Conservation (phyloP, 108 stramenopile genomes). For the Skeletonema menzelii region DNA sequence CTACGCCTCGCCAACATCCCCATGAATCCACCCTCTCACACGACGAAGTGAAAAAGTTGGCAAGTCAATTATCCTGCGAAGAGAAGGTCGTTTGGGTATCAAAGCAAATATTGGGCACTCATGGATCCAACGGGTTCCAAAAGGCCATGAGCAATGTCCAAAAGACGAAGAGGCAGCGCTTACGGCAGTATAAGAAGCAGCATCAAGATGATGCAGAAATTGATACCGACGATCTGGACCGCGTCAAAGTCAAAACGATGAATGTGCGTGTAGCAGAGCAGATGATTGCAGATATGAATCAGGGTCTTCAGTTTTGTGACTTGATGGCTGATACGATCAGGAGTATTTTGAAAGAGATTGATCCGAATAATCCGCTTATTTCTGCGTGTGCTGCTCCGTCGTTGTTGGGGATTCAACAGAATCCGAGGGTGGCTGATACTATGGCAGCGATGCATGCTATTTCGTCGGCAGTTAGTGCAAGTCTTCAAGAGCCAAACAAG, state of each 20-base stretch:
- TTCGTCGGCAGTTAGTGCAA: conserved; percentile 6
- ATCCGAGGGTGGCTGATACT: neutral
- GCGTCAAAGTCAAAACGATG: conserved; percentile 57
- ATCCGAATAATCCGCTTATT: conserved; percentile 42
- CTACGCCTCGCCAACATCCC: conserved; percentile 2
- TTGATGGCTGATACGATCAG: conserved; percentile 57
- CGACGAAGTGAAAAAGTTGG: conserved; percentile 33
- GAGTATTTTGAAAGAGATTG: conserved; percentile 59
- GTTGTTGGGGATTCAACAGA: neutral
- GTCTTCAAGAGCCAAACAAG: conserved; percentile 1
- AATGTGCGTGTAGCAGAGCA: conserved; percentile 75
- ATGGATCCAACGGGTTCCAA: conserved; percentile 73
- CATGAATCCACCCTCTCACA: conserved; percentile 18
- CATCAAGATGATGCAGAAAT: conserved; percentile 9
- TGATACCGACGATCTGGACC: conserved; percentile 40
- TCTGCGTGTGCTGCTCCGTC: conserved; percentile 2
- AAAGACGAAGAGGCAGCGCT: conserved; percentile 76
- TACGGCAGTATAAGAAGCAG: conserved; percentile 55
- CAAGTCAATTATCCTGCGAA: conserved; percentile 47
- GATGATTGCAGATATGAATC: conserved; percentile 62
- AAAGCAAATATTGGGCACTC: conserved; percentile 65
- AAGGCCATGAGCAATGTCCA: conserved; percentile 67
- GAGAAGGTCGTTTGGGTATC: conserved; percentile 63
- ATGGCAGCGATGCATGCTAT: neutral
- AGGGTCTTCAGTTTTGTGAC: conserved; percentile 63